phyloP scores from a whole-genome alignment of 306 rosid species.

The Vigna nakashimae region DNA sequence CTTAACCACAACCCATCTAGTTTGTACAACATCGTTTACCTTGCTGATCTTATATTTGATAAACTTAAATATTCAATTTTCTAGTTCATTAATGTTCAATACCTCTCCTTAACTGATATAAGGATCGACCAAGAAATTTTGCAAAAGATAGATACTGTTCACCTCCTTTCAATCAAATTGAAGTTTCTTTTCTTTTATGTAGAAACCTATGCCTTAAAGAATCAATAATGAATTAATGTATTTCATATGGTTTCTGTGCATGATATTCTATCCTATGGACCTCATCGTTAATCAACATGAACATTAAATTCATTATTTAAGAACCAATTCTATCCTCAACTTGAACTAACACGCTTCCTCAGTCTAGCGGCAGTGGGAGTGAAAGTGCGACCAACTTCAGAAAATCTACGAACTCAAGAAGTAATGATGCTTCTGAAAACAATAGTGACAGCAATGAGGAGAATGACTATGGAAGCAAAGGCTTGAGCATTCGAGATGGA shows the following conservation, averaged over 20 bases:
- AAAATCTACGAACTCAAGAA: constrained; percentile 55
- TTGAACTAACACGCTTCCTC: constrained; percentile 45
- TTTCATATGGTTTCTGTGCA: constrained; percentile 33
- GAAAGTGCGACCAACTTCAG: constrained; percentile 64
- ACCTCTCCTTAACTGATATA: constrained; percentile 21
- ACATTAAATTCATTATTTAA: constrained; percentile 35
- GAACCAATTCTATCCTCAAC: constrained; percentile 43
- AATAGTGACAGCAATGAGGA: constrained; percentile 65
- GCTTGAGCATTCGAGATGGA: constrained; percentile 54
- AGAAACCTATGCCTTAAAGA: constrained; percentile 1
- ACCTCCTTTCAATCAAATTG: constrained; percentile 31
- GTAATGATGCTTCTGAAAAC: constrained; percentile 57
- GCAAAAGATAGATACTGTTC: constrained; percentile 23
- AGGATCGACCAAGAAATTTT: constrained; percentile 19
- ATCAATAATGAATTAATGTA: constrained; percentile 35
- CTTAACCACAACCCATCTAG: not conserved
- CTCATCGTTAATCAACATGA: constrained; percentile 35
- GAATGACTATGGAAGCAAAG: constrained; percentile 61
- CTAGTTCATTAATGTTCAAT: constrained; percentile 33
- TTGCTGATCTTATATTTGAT: constrained; percentile 34
- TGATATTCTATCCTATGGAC: constrained; percentile 40
- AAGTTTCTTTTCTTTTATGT: constrained; percentile 23
- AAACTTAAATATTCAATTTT: constrained; percentile 34
- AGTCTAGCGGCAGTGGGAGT: constrained; percentile 77
- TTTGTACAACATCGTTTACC: constrained; percentile 29